These are phyloP conservation scores for Vitis rupestris DNA, from an alignment of 164 flowering plant genomes.

Conservation along the genomic window DNA sequence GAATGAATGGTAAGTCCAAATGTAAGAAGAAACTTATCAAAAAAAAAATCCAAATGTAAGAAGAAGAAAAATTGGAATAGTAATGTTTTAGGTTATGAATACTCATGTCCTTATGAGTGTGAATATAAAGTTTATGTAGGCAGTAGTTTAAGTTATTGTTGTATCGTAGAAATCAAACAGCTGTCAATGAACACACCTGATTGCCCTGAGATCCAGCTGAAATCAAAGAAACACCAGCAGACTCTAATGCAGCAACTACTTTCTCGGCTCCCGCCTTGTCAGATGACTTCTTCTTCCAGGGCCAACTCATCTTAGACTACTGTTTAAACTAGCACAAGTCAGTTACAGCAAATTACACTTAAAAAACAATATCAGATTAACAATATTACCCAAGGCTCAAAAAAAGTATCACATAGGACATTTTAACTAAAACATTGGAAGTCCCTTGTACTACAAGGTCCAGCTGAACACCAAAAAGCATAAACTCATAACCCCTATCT, in stretches of 20 bases:
- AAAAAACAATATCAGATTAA: background rate
- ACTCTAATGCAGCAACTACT: slow-evolving; percentile 42
- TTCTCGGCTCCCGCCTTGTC: slow-evolving; percentile 63
- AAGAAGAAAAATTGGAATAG: background rate
- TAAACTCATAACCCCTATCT: too few relatives aligned
- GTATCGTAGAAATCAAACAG: background rate
- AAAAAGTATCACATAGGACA: too few relatives aligned
- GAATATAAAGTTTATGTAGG: background rate
- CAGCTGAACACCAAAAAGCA: too few relatives aligned
- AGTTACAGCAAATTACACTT: background rate
- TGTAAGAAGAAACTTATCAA: background rate
- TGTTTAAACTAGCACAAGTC: slow-evolving; percentile 16
- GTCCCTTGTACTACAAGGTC: too few relatives aligned
- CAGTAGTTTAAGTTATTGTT: too few relatives aligned
- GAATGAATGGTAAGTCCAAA: background rate
- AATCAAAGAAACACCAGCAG: slow-evolving; percentile 46
- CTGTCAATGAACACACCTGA: slow-evolving; percentile 38
- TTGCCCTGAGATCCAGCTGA: slow-evolving; percentile 47
- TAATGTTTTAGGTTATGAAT: background rate
- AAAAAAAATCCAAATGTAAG: background rate
- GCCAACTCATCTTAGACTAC: slow-evolving; percentile 92
- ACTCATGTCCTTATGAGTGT: background rate
- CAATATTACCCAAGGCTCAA: too few relatives aligned
- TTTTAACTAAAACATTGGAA: too few relatives aligned
- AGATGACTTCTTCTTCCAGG: slow-evolving; percentile 95